Evolutionary conservation across 257 asterid genomes (phyloP).

Genomic region (Solanum phureja): DNA sequence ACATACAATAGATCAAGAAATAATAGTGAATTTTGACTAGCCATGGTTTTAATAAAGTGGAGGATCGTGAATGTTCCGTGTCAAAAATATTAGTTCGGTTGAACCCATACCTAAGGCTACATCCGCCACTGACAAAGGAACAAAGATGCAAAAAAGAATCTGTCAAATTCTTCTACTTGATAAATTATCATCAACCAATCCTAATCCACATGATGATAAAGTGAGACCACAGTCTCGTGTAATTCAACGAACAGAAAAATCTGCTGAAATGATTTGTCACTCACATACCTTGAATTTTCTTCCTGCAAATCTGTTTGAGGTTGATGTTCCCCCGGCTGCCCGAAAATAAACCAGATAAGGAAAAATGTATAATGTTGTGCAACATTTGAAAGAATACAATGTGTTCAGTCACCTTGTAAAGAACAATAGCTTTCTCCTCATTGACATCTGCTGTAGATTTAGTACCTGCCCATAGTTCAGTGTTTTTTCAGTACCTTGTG

Average conservation of each 20-base stretch:
- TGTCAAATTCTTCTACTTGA: not conserved
- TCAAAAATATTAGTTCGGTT: not conserved
- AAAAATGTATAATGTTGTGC: not conserved
- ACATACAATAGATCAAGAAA: not conserved
- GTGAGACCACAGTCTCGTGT: not conserved
- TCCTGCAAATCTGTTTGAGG: slow-evolving; percentile 44
- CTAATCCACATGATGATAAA: not conserved
- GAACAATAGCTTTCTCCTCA: slow-evolving; percentile 82
- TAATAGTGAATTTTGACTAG: not conserved
- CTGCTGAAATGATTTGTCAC: slow-evolving; percentile 10
- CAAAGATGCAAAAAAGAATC: not conserved
- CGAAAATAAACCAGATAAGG: slow-evolving; percentile 8
- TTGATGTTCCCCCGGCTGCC: slow-evolving; percentile 57
- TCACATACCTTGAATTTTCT: slow-evolving; percentile 63
- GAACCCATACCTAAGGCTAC: not conserved
- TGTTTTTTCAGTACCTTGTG: not conserved
- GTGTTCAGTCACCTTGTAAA: slow-evolving; percentile 55
- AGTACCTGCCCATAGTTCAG: slow-evolving; percentile 37
- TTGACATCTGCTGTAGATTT: slow-evolving; percentile 27
- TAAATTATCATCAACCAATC: not conserved
- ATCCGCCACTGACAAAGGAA: not conserved
- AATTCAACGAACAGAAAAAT: slow-evolving; percentile 5
- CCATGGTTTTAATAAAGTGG: not conserved
- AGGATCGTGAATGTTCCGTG: not conserved
- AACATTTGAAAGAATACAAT: not conserved